Evolutionary conservation across 2,329 filamentous ascomycete species (phyloP).

Genomic region (Pseudocercospora fijiensis): DNA sequence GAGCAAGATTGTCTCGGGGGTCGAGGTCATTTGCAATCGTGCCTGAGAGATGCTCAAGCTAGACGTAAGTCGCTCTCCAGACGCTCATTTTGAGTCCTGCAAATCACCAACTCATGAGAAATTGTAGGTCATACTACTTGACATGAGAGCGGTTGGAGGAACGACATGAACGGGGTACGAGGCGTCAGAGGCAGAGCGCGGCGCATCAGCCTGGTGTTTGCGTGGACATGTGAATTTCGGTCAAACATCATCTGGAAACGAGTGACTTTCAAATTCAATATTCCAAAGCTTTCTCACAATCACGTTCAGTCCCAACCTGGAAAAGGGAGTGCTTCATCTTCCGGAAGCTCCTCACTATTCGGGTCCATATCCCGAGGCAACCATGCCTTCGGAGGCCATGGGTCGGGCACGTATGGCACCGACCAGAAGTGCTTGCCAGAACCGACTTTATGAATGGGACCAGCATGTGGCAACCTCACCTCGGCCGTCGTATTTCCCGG

Average conservation of each 20-base stretch:
- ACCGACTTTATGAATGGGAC: neutral
- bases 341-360: neutral
- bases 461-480: neutral
- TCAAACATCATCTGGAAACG: neutral
- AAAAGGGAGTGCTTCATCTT: neutral
- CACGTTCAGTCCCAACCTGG: neutral
- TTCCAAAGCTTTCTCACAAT: neutral
- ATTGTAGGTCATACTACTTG: neutral
- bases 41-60: neutral
- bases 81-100: too few relatives aligned
- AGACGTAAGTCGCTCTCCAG: neutral
- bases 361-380: neutral
- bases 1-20: neutral
- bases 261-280: neutral
- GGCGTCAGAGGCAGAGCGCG: neutral
- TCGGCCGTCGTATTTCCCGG: neutral
- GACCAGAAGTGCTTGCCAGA: neutral
- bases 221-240: neutral
- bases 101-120: neutral
- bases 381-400: conserved; percentile 1
- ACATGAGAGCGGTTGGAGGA: neutral
- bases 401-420: neutral
- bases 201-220: neutral
- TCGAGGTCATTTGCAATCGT: neutral
- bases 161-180: neutral